A percentile compares a stretch with the other conserved stretches of the same genome.
phyloP scores from a whole-genome alignment of 1,284 basidiomycete species.

The Amylostereum areolatum region DNA sequence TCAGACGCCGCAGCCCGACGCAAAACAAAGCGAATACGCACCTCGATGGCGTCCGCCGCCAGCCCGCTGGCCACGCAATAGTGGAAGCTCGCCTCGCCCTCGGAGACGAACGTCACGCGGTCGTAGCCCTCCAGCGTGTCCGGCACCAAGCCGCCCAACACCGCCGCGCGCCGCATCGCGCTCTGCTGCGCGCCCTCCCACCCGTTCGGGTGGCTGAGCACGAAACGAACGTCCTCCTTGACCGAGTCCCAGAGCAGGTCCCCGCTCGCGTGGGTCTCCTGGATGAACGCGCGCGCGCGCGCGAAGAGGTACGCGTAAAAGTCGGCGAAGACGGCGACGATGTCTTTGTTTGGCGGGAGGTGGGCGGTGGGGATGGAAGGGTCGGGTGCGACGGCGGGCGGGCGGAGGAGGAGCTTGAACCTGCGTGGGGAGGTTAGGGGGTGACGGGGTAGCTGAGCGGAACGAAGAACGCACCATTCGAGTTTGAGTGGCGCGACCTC shows the following conservation, averaged over 20 bases:
- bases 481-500: constrained; percentile 27
- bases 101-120: constrained; percentile 34
- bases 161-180: constrained; percentile 25
- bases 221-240: constrained; percentile 18
- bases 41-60: constrained; percentile 21
- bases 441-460: background rate
- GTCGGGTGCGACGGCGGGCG: constrained; percentile 22
- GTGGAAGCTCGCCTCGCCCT: constrained; percentile 40
- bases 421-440: constrained; percentile 23
- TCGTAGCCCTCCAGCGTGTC: constrained; percentile 17
- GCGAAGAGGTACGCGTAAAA: constrained; percentile 43
- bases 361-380: constrained; percentile 20
- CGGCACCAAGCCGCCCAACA: constrained; percentile 21
- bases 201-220: constrained; percentile 32
- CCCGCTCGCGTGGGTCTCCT: constrained; percentile 3
- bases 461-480: constrained; percentile 36
- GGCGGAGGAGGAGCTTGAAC: constrained; percentile 55
- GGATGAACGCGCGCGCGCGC: constrained; percentile 25
- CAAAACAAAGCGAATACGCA: constrained; percentile 2
- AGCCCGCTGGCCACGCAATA: constrained; percentile 30
- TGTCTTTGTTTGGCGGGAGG: constrained; percentile 37
- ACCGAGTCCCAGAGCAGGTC: constrained; percentile 3
- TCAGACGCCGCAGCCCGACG: background rate
- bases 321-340: constrained; percentile 44
- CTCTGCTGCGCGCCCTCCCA: constrained; percentile 32